These are phyloP conservation scores for Talaromyces ruber DNA, from an alignment of 495 filamentous ascomycete genomes.

Conservation along the genomic window DNA sequence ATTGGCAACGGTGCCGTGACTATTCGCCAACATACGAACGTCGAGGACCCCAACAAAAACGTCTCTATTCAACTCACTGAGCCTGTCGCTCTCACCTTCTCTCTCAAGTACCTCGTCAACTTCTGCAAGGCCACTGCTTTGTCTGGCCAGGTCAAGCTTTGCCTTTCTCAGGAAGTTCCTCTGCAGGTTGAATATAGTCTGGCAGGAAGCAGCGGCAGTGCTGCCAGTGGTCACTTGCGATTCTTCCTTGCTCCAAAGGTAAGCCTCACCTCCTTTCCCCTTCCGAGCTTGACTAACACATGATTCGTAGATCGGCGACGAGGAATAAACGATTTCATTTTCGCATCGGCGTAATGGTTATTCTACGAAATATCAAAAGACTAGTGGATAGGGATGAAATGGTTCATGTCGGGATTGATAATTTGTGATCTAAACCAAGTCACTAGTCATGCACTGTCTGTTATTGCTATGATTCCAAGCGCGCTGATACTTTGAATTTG, in stretches of 20 bases:
- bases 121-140: slow-evolving; percentile 96
- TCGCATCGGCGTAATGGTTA: slow-evolving; percentile 2
- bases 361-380: background rate
- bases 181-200: slow-evolving; percentile 89
- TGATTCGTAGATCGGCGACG: slow-evolving; percentile 69
- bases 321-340: slow-evolving; percentile 51
- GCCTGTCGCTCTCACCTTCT: slow-evolving; percentile 93
- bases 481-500: background rate
- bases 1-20: slow-evolving; percentile 93
- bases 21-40: slow-evolving; percentile 77
- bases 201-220: background rate
- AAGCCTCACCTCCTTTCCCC: slow-evolving; percentile 15
- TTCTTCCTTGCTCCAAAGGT: slow-evolving; percentile 99
- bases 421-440: background rate
- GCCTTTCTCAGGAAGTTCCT: slow-evolving; percentile 91
- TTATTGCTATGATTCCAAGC: background rate
- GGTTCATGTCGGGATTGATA: background rate
- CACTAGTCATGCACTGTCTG: background rate
- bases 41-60: slow-evolving; percentile 82
- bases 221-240: slow-evolving; percentile 75
- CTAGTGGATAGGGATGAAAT: background rate
- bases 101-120: slow-evolving; percentile 98
- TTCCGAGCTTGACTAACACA: slow-evolving; percentile 7
- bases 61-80: slow-evolving; percentile 86
- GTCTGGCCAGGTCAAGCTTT: slow-evolving; percentile 75